Base-by-base conservation (phyloP, 1,139 yeast genomes). In the Meyerozyma athensensis region DNA sequence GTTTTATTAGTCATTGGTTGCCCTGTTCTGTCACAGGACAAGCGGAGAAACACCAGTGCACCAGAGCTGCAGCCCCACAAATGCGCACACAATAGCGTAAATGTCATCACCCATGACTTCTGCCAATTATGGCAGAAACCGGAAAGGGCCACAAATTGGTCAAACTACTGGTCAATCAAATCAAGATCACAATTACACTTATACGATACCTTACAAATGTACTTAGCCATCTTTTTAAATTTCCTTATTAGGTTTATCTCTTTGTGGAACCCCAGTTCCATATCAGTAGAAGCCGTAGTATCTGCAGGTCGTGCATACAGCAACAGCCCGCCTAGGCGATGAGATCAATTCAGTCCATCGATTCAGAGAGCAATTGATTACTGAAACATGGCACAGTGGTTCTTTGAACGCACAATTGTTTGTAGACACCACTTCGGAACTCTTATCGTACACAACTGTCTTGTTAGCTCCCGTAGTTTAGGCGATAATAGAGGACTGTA, bases 251-350 rank as follows among this genome's bases (percentile, higher is more conserved):
- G 28, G 28, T 24, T 24, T 24, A 24, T 24, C 28, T 24, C 17
- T 13, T 24, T 24, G 16, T 9, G 28, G 28, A 24, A 24, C 28
- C 28, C 28, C 28, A 24, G 28, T 13, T 24, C 28, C 16, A 12
- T 24, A 24, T 24, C 28, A 24, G 14, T 9, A 8, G 9, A 7
- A 17, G 13, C 13, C 7, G 28, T 4, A 14, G 16, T 12, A 7
- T 24, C 6, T 24, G 17, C 28, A 24, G 28, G 13, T 12, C 28
- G 3, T 13, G 10, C 28, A 24, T 24, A 24, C 14, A 9, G 12
- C 18, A n/a, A 5, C 17, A 24, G 13, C 28, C 28, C 28, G 28
- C 28, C 28, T 24, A 24, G 18, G 26, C 14, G 26, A 21, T 33
- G 26, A 24, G 26, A 14, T 24, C 12, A 18, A 13, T 12, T 19